These are phyloP conservation scores for Albatrellus ellisii DNA, from an alignment of 768 basidiomycete species.

Conservation along the genomic window DNA sequence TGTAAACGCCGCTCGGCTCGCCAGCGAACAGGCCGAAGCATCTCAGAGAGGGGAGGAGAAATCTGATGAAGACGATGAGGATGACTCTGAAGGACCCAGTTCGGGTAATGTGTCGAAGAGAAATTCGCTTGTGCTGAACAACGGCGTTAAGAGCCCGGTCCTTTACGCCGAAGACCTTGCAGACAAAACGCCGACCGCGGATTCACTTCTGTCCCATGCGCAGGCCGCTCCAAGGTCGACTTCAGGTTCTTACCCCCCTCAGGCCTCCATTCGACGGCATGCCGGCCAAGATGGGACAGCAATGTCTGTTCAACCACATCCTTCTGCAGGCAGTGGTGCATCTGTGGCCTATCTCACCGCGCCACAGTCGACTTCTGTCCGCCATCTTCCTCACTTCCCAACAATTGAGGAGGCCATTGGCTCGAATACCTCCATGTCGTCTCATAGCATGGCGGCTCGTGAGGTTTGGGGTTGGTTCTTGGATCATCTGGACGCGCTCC, in stretches of 20 bases:
- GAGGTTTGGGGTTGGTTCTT: conserved; percentile 92
- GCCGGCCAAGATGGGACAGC: conserved; percentile 33
- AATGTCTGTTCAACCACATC: conserved; percentile 34
- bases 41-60: conserved; percentile 50
- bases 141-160: conserved; percentile 42
- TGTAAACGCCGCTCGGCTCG: conserved; percentile 58
- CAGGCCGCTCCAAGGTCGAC: conserved; percentile 51
- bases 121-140: conserved; percentile 54
- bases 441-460: conserved; percentile 67
- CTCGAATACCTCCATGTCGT: conserved; percentile 48
- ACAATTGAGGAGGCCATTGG: conserved; percentile 79
- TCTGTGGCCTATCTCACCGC: conserved; percentile 30
- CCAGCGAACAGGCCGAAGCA: conserved; percentile 56
- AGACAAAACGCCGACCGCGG: conserved; percentile 81
- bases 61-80: conserved; percentile 79
- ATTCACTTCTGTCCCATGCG: conserved; percentile 62
- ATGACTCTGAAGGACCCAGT: conserved; percentile 61
- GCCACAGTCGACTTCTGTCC: conserved; percentile 49
- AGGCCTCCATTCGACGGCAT: conserved; percentile 70
- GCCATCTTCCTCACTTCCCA: conserved; percentile 70
- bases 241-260: conserved; percentile 43
- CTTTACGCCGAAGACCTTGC: conserved; percentile 51
- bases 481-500: conserved; percentile 73
- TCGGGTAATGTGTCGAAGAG: conserved; percentile 56
- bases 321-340: conserved; percentile 27